A percentile compares a stretch with the other conserved stretches of the same genome.
Conservation (phyloP, 2,329 filamentous ascomycete genomes). For the Metarhizium anisopliae region DNA sequence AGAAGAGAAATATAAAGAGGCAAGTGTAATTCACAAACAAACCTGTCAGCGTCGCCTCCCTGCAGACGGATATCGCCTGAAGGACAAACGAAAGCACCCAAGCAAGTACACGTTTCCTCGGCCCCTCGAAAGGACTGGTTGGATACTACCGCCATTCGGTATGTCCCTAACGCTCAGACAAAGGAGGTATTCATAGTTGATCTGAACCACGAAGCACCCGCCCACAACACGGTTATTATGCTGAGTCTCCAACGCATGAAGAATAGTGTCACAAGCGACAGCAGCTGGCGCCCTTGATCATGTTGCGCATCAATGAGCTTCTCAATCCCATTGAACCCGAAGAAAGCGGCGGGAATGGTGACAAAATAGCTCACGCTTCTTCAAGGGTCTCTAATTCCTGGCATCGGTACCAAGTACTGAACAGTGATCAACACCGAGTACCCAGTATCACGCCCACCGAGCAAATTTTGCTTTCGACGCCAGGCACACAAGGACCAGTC, state of each 20-base stretch:
- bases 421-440: not conserved
- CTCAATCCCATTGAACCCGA: not conserved
- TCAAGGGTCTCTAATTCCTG: not conserved
- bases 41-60: not conserved
- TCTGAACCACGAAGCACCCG: not conserved
- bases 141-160: not conserved
- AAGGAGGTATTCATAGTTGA: not conserved
- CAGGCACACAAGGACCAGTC: constrained; percentile 25
- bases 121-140: not conserved
- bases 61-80: not conserved
- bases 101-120: not conserved
- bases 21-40: not conserved
- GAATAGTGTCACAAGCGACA: not conserved
- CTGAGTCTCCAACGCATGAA: not conserved
- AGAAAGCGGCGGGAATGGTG: not conserved
- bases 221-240: not conserved
- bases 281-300: not conserved
- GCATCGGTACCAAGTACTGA: not conserved
- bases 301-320: not conserved
- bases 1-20: not conserved
- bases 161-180: not conserved
- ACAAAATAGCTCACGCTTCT: not conserved
- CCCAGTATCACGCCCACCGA: not conserved
- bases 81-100: not conserved
- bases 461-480: not conserved